Percentiles rank a stretch among this genome's conserved stretches.
phyloP scores from a whole-genome alignment of 495 filamentous ascomycete species.

The Barbatosphaeria neglecta region DNA sequence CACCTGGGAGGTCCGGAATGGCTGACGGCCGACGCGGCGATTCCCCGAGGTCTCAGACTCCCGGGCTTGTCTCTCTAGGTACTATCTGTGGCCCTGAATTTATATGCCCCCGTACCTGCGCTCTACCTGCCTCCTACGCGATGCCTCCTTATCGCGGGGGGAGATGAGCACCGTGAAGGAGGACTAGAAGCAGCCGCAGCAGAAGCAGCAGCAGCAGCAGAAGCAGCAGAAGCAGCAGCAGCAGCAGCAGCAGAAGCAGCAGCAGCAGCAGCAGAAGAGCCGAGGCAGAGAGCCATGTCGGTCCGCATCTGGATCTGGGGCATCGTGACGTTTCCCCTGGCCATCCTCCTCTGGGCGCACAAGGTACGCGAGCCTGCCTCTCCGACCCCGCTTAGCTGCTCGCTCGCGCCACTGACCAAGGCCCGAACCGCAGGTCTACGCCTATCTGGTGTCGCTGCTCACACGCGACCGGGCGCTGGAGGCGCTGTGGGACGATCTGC shows the following conservation, averaged over 20 bases:
- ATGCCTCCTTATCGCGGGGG: too few species aligned
- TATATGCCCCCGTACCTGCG: too few species aligned
- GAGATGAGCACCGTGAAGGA: not conserved
- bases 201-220: too few species aligned
- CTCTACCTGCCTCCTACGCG: too few species aligned
- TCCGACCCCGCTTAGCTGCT: too few species aligned
- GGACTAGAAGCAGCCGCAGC: not conserved
- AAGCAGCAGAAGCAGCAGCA: not conserved
- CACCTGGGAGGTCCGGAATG: not conserved
- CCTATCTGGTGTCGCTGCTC: not conserved
- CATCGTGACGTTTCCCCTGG: not conserved
- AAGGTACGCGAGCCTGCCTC: too few species aligned
- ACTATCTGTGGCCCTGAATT: too few species aligned
- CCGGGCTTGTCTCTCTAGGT: too few species aligned
- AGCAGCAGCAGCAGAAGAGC: not conserved
- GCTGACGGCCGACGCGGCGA: too few species aligned
- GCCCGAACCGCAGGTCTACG: not conserved
- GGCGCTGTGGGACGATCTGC: conserved; percentile 31
- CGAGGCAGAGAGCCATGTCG: too few species aligned
- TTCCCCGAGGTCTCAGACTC: too few species aligned
- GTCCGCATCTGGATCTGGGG: not conserved
- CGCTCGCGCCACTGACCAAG: not conserved
- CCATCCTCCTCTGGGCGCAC: not conserved
- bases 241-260: not conserved
- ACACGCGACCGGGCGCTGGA: not conserved